Conservation (phyloP, 1,284 basidiomycete species). For the Sporisorium scitamineum region DNA sequence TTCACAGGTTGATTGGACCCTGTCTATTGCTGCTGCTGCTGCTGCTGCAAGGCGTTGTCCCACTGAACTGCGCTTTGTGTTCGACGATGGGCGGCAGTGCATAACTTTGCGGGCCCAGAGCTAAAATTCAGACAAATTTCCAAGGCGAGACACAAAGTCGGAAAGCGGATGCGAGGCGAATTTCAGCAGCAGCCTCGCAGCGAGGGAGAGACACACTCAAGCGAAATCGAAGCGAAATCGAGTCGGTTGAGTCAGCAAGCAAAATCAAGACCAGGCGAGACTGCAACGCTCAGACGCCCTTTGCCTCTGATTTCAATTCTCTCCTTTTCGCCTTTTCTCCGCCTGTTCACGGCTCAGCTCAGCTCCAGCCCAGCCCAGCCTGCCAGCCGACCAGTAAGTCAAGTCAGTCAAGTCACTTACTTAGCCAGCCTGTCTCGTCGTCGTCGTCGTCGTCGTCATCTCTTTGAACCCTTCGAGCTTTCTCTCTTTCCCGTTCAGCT, state of each 20-base stretch:
- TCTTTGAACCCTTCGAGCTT: background rate
- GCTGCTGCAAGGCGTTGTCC: background rate
- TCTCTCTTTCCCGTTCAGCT: background rate
- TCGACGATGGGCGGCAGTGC: background rate
- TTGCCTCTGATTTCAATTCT: background rate
- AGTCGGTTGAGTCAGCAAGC: background rate
- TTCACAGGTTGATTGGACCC: background rate
- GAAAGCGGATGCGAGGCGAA: too few species aligned
- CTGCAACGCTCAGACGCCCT: background rate
- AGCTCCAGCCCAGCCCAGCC: conserved; percentile 7
- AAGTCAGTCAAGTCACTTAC: background rate
- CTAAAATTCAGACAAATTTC: background rate
- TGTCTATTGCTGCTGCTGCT: background rate
- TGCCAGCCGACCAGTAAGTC: background rate
- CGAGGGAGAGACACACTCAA: too few species aligned
- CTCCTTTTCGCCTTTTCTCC: background rate
- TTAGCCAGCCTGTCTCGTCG: background rate
- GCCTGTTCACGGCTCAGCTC: background rate
- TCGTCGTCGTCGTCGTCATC: conserved; percentile 15
- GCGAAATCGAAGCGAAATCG: too few species aligned
- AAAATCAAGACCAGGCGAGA: background rate
- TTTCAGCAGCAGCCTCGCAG: background rate
- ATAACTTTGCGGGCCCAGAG: too few species aligned
- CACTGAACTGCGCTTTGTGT: too few species aligned
- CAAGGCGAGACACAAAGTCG: background rate